Evolutionary conservation across 2,329 filamentous ascomycete genomes (phyloP), one percentile per base, ranked within the genome.

Genomic region (Xylariaceae sp.): DNA sequence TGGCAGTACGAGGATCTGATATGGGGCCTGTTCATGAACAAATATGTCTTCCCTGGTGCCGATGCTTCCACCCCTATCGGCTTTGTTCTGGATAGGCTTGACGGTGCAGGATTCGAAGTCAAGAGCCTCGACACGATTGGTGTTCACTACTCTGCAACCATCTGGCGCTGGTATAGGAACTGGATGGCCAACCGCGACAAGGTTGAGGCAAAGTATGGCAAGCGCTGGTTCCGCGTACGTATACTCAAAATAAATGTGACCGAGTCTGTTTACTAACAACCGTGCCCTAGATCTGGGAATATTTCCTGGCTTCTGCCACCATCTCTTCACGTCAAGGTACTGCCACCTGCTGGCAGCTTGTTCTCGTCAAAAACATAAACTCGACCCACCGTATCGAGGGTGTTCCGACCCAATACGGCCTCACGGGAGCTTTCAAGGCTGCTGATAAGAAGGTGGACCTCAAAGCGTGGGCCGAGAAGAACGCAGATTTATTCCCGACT

Each of bases 21-120:
- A 75, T 98, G 95, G 95, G 95, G 95, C 74, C 84, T 98, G 43
- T 98, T 97, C 85, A 96, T 98, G 92, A 98, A 98, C 88, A 97
- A 96, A 82, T 96, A 98, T 78, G 84, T 98, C 75, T 98, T 98
- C 85, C 95, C 93, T 29, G 95, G 95, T 73, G 95, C 95, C 48
- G 95, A 98, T 73, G 95, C 95, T 49, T 96, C 91, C 39, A 96
- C 92, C 56, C 95, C 95, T 48, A 87, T 99, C 45, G 92, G 91
- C 67, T 95, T 88, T 77, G 91, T 95, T 69, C 82, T 96, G 67
- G 87, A 92, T 75, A 87, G 87, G 72, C 85, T 97, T 17, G 95
- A 99, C 80, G 87, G 84, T 55, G 89, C 90, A 62, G 92, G 92
- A 33, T 96, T 92, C 69, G 95, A 98, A 77, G 80, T 98, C 75